phyloP scores from a whole-genome alignment of 805 yeast genomes.

The Maudiozyma saulgeensis region DNA sequence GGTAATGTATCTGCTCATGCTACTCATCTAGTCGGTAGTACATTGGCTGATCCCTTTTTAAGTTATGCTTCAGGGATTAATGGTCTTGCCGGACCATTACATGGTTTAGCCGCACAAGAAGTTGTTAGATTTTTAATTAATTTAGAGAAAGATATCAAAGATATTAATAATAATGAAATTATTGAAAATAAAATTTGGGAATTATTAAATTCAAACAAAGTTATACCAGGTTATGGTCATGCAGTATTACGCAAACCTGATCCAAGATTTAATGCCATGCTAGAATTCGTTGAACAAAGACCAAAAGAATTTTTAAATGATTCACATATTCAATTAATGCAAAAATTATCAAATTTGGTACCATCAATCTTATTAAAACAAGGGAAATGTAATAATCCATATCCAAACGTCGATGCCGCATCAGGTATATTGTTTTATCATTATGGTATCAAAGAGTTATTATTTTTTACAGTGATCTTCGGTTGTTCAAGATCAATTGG shows the following conservation, averaged over 20 bases:
- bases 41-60: conserved; percentile 66
- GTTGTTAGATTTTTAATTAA: conserved; percentile 56
- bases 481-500: conserved; percentile 79
- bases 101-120: conserved; percentile 81
- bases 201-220: conserved; percentile 55
- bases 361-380: conserved; percentile 67
- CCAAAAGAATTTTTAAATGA: conserved; percentile 50
- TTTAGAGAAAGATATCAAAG: conserved; percentile 41
- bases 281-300: conserved; percentile 51
- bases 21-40: conserved; percentile 77
- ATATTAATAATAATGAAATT: conserved; percentile 29
- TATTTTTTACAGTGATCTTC: conserved; percentile 71
- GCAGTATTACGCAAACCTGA: conserved; percentile 79
- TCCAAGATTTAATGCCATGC: conserved; percentile 69
- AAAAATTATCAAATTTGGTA: conserved; percentile 56
- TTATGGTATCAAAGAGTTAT: conserved; percentile 65
- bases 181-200: conserved; percentile 65
- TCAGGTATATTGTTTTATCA: conserved; percentile 73
- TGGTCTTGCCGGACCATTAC: conserved; percentile 82
- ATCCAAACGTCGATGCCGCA: conserved; percentile 75
- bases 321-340: conserved; percentile 56
- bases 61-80: conserved; percentile 71
- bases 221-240: conserved; percentile 83
- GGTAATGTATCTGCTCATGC: conserved; percentile 84
- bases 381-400: conserved; percentile 81